phyloP scores from a whole-genome alignment of 139 green algal species.

The Microglena sp. region DNA sequence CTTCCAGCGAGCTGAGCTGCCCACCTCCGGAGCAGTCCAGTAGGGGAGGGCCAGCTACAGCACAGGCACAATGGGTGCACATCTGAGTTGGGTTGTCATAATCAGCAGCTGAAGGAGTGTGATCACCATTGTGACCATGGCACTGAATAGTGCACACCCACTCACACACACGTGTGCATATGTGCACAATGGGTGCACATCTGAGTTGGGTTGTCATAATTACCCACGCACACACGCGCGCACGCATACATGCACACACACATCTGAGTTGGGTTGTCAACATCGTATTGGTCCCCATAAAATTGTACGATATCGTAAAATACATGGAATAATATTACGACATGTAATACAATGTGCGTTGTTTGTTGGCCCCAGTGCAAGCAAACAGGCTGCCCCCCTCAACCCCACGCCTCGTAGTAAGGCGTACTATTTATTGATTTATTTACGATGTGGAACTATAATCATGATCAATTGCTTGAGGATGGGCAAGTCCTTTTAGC shows the following conservation, averaged over 20 bases:
- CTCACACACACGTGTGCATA: too few species aligned
- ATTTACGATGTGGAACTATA: too few species aligned
- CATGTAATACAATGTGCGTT: neutral
- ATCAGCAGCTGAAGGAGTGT: neutral
- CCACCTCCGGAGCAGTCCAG: constrained; percentile 50
- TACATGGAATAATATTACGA: neutral
- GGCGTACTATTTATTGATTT: neutral
- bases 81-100: neutral
- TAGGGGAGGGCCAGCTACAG: constrained; percentile 69
- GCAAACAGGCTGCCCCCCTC: neutral
- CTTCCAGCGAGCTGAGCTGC: constrained; percentile 41
- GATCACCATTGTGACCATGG: neutral
- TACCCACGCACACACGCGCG: neutral
- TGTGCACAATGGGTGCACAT: neutral
- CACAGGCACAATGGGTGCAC: neutral
- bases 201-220: neutral
- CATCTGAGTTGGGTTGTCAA: neutral
- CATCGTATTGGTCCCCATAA: neutral
- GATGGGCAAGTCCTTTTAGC: too few species aligned
- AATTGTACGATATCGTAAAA: neutral
- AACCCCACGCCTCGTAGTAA: neutral
- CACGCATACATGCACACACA: constrained; percentile 2
- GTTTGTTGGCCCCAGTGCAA: neutral
- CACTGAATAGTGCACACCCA: neutral
- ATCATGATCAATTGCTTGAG: too few species aligned